Evolutionary conservation across 805 yeast species (phyloP).

Genomic region (Zygotorulaspora sp.): DNA sequence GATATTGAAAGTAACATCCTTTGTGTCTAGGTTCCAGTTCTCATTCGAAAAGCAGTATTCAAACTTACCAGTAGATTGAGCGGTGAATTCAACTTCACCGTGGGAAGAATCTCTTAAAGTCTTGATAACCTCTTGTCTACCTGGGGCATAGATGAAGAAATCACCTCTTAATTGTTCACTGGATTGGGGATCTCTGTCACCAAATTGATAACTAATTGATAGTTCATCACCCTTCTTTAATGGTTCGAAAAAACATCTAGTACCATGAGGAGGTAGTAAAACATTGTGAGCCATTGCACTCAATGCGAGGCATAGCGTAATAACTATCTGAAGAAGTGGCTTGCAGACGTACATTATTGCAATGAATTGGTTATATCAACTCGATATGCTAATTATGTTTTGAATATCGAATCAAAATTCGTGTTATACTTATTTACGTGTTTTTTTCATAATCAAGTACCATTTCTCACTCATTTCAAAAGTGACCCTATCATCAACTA

Average conservation of each 20-base stretch:
- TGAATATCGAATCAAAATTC: background rate
- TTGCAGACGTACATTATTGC: slow-evolving; percentile 1
- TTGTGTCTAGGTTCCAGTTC: slow-evolving; percentile 60
- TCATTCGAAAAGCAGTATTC: slow-evolving; percentile 91
- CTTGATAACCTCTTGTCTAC: slow-evolving; percentile 41
- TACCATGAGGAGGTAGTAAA: slow-evolving; percentile 74
- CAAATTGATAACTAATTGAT: slow-evolving; percentile 87
- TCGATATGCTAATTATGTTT: slow-evolving; percentile 4
- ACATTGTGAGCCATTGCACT: slow-evolving; percentile 64
- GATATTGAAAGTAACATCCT: slow-evolving; percentile 92
- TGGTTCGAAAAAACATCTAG: slow-evolving; percentile 82
- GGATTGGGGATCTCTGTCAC: slow-evolving; percentile 75
- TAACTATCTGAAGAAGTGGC: slow-evolving; percentile 6
- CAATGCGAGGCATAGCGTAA: slow-evolving; percentile 10
- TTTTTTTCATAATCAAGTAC: background rate
- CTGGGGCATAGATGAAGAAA: slow-evolving; percentile 53
- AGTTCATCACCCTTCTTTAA: slow-evolving; percentile 80
- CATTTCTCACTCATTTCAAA: too few species aligned
- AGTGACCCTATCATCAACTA: too few species aligned
- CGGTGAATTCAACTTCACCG: slow-evolving; percentile 70
- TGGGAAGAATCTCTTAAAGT: slow-evolving; percentile 59
- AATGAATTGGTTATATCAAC: background rate
- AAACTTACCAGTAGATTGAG: slow-evolving; percentile 66
- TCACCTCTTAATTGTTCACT: slow-evolving; percentile 63
- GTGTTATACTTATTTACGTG: background rate